Base-by-base conservation (phyloP, 768 basidiomycete species). In the Lentinula edodes region DNA sequence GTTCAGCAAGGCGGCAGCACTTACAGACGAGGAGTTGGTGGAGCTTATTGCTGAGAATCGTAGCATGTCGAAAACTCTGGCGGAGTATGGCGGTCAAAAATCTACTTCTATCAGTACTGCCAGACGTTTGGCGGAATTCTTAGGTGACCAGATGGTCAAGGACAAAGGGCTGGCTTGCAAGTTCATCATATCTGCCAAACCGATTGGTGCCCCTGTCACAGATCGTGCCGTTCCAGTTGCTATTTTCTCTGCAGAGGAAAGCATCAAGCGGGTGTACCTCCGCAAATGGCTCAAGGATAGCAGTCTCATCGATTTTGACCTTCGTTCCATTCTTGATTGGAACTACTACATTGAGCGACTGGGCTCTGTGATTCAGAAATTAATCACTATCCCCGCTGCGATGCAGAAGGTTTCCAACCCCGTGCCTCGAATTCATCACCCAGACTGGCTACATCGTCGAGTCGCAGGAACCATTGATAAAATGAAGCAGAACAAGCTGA, bases 131-230 rank as follows among this genome's bases (percentile, higher is more conserved):
- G 95, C 97, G 2, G 97, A 99, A 71, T 98, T 99, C 76, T 76
- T 99, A 60, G 97, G 97, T 36, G 88, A 95, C 70, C 91, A 95
- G 68, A 99, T 99, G 97, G 95, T 98, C 68, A 98, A 98, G 74
- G 97, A 98, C 77, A 99, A 98, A 71, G 97, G 97, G 61, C 86
- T 99, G 16, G 93, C 97, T 8, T 98, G 97, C 82, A 95, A 94
- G 71, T 99, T 99, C 75, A 94, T 99, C 78, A 98, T 99, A 69
- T 98, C 96, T 28, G 90, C 90, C 2, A 91, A 90, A 68, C 97
- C 97, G 2, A 77, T 82, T 15, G 95, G 95, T 1, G 91, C 96
- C 0, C 94, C 97, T 1, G 95, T 99, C 65, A 98, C 97, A 5
- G 97, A 98, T 63, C 87, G 97, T 52, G 97, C 96, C 8, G 86